phyloP scores from a whole-genome alignment of 805 yeast genomes.

The Yarrowia deformans region DNA sequence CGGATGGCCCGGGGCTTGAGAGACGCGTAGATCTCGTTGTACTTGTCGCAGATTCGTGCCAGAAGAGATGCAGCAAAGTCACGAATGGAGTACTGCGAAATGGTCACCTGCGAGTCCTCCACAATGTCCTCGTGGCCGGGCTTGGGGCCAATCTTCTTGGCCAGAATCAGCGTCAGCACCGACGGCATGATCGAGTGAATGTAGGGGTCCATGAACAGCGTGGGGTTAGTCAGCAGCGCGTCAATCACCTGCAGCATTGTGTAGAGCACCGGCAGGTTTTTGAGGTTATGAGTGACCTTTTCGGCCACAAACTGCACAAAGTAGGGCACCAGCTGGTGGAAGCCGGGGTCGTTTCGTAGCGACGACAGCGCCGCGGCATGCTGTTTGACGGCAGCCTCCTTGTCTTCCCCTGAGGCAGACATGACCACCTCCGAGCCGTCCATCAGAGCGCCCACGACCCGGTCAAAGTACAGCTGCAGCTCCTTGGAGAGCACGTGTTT shows the following conservation, averaged over 20 bases:
- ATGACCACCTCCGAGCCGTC: constrained; percentile 45
- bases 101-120: constrained; percentile 12
- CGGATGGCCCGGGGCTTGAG: constrained; percentile 92
- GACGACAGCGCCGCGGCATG: constrained; percentile 70
- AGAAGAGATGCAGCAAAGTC: constrained; percentile 87
- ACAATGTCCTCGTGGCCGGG: constrained; percentile 43
- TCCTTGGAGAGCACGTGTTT: constrained; percentile 95
- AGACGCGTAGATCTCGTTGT: constrained; percentile 86
- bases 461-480: constrained; percentile 90
- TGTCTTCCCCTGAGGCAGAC: background rate
- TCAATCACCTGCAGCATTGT: constrained; percentile 90
- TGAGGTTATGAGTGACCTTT: constrained; percentile 86
- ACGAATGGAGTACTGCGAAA: constrained; percentile 63
- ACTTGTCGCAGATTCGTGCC: constrained; percentile 76
- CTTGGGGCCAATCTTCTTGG: constrained; percentile 79
- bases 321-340: constrained; percentile 96
- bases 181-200: constrained; percentile 98
- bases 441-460: constrained; percentile 79
- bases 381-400: constrained; percentile 24
- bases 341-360: constrained; percentile 88
- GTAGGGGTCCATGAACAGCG: constrained; percentile 91
- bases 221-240: constrained; percentile 80
- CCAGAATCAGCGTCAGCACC: constrained; percentile 83
- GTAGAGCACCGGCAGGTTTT: constrained; percentile 70
- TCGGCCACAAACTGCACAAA: constrained; percentile 96